Base-by-base conservation (phyloP, 768 basidiomycete genomes). In the Paxillus rubicundulus region DNA sequence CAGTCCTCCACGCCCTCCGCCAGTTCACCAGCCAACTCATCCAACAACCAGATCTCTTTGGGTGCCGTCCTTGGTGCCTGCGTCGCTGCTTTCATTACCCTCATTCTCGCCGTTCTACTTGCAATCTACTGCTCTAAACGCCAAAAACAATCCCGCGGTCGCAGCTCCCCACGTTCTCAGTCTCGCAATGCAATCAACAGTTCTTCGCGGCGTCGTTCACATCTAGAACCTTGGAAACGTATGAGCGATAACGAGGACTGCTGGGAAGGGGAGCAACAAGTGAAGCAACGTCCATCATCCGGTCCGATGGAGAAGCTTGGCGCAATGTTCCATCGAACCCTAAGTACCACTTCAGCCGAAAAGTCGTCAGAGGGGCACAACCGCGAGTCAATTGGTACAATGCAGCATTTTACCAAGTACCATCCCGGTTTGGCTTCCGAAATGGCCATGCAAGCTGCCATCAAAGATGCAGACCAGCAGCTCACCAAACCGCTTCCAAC, bases 61-160 rank as follows among this genome's bases (percentile, higher is more conserved):
- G 72, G 76, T 52, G 79, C 82, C 5, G 85, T 86, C 32, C 72
- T 89, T 32, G 86, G 78, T 4, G 77, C 77, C 18, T 88, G 86
- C 56, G 70, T 86, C 1, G 86, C 78, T 4, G 81, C 84, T 21
- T 76, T 87, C 59, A 28, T 63, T 17, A 77, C 78, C 36, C 79
- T 84, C 41, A 73, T 77, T 28, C 61, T 76, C 30, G 65, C 79
- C 18, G 66, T 87, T 44, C 73, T 81, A 38, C 58, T 82, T 9
- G 68, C 85, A 38, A 50, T 85, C 39, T 80, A 77, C 72, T 75
- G 82, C 51, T 83, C 82, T 67, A 75, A 70, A 44, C 60, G 73
- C 67, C 57, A 70, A 64, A 49, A 70, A 63, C 38, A 9, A n/a
- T 18, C 7, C 9, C 5, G 16, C 1, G 43, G 37, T 27, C 32